Base-by-base conservation (phyloP, 129 eudicot species). In the Rutidosis leptorrhynchoides region DNA sequence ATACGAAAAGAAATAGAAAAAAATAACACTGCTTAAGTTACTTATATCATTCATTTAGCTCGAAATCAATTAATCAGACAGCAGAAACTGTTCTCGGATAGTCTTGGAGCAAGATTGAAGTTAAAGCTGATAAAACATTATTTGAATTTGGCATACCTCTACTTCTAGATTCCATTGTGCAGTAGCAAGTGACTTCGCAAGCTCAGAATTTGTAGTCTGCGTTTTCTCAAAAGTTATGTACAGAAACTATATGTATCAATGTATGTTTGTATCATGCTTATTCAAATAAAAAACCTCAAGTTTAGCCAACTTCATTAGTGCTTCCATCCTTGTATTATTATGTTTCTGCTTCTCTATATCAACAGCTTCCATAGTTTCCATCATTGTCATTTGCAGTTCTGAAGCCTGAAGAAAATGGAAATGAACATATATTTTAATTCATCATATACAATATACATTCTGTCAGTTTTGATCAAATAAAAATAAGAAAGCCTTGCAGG, bases 301-400 rank as follows among this genome's bases (percentile, higher is more conserved):
- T 73, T 83, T 85, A 32, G 98, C 90, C 70, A 92, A 71, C 64
- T 87, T 84, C 49, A 79, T 76, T 48, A 88, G 80, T 58, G 82
- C 90, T 80, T 92, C 96, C 98, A 88, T 92, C 74, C 98, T 84
- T 32, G 98, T 88, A 77, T 70, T 82, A 60, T 85, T 88, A 73
- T 92, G 98, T 73, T 92, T 92, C 79, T 83, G 98, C 85, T 92
- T 92, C 78, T 92, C 98, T 35, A 88, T 53, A 40, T 92, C 98
- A 62, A 72, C 96, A 55, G 98, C 98, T 25, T 92, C 96, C 96
- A 92, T 88, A 43, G 80, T 85, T 76, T 92, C 98, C 88, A 88
- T 92, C 96, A 85, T 85, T 29, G 88, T 85, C 46, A 61, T 83
- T 73, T 92, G 98, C 56, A 92, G 63, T 64, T 92, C 84, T 55